Conservation (phyloP, 2,329 filamentous ascomycete genomes). For the Cladophialophora chaetospira region DNA sequence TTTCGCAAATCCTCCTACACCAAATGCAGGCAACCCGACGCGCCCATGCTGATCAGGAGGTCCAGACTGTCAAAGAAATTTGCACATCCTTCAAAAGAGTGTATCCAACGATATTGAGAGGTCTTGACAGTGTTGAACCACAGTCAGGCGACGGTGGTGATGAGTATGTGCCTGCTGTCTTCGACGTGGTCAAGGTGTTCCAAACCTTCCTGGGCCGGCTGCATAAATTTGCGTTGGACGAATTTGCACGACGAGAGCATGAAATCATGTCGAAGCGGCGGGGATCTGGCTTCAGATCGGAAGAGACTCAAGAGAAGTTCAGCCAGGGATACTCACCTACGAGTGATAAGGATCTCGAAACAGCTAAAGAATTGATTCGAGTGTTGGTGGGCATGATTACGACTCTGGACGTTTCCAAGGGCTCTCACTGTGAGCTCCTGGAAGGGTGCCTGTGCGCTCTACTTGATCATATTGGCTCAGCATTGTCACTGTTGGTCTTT, state of each 20-base stretch:
- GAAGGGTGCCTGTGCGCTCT: constrained; percentile 28
- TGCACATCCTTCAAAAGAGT: not conserved
- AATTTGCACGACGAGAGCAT: constrained; percentile 13
- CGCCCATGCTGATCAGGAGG: not conserved
- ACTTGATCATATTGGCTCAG: constrained; percentile 31
- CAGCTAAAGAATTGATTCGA: constrained; percentile 2
- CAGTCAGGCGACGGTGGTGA: not conserved
- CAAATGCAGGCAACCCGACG: not conserved
- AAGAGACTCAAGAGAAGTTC: not conserved
- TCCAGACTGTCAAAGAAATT: not conserved
- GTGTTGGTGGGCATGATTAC: constrained; percentile 24
- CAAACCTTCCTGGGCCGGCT: constrained; percentile 24
- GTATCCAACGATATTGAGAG: constrained; percentile 15
- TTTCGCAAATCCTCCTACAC: constrained; percentile 6
- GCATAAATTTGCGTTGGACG: constrained; percentile 26
- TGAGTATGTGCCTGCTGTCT: constrained; percentile 2
- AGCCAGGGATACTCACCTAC: not conserved
- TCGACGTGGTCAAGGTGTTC: constrained; percentile 21
- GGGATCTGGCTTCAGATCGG: not conserved
- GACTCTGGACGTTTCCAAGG: constrained; percentile 15
- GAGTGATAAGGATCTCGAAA: not conserved
- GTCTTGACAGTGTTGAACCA: not conserved
- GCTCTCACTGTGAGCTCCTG: constrained; percentile 20
- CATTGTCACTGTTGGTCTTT: constrained; percentile 31
- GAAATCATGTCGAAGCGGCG: constrained; percentile 4